Evolutionary conservation across 1,284 basidiomycete genomes (phyloP).

Genomic region (Boletus semigastroideus): DNA sequence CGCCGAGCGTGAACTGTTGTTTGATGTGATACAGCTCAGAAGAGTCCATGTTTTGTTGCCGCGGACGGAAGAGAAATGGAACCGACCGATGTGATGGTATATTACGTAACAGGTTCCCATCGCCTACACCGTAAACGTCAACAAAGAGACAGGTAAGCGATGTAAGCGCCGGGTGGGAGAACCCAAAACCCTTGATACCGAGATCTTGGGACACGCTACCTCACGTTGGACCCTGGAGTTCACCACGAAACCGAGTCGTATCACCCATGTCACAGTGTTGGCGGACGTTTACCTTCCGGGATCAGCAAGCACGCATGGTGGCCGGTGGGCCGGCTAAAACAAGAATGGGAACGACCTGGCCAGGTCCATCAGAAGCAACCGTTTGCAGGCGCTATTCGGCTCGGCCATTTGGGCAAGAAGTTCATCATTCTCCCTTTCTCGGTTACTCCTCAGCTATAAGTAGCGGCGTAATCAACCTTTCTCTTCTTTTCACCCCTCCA

Average conservation of each 20-base stretch:
- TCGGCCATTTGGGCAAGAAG: constrained; percentile 10
- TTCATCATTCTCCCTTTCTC: constrained; percentile 15
- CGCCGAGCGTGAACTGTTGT: constrained; percentile 82
- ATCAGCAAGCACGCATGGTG: too few species aligned
- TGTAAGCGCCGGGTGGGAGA: too few species aligned
- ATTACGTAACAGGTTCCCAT: too few species aligned
- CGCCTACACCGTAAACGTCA: too few species aligned
- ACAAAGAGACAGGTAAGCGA: too few species aligned
- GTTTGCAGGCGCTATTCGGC: constrained; percentile 27
- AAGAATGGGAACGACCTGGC: background rate
- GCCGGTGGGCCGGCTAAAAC: background rate
- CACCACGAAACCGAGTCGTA: too few species aligned
- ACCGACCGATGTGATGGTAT: background rate
- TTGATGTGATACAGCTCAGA: constrained; percentile 81
- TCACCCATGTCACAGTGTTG: too few species aligned
- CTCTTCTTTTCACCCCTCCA: constrained; percentile 7
- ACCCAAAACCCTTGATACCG: too few species aligned
- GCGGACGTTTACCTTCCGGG: too few species aligned
- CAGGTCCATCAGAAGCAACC: background rate
- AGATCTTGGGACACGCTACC: too few species aligned
- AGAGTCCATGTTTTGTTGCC: constrained; percentile 54
- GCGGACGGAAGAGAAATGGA: background rate
- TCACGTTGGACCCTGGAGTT: too few species aligned
- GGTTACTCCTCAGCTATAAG: constrained; percentile 29
- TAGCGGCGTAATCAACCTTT: background rate